Evolutionary conservation across 2,329 filamentous ascomycete species (phyloP).

Genomic region (Aspergillus quadricinctus): DNA sequence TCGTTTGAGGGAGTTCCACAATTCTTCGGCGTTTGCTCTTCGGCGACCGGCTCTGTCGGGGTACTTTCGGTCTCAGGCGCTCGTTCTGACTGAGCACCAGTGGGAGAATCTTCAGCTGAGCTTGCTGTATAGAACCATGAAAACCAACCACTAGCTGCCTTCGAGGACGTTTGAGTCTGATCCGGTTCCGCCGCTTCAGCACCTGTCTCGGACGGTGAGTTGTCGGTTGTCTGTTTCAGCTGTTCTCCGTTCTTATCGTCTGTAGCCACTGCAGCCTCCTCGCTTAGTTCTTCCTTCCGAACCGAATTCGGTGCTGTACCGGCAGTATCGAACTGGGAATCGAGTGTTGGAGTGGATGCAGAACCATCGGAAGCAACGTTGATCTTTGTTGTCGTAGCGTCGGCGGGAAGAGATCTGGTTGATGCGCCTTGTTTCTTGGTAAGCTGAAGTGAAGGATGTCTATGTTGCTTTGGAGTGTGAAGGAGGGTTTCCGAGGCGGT

Average conservation of each 20-base stretch:
- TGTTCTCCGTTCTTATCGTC: constrained; percentile 18
- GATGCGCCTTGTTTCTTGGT: constrained; percentile 38
- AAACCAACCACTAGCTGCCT: constrained; percentile 31
- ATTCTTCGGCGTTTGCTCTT: constrained; percentile 12
- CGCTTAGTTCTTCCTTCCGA: constrained; percentile 16
- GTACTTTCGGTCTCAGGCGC: not conserved
- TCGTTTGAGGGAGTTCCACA: constrained; percentile 2
- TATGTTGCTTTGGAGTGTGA: constrained; percentile 20
- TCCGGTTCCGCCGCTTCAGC: constrained; percentile 4
- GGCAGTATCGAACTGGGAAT: constrained; percentile 13
- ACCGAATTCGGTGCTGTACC: constrained; percentile 8
- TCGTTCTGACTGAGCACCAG: constrained; percentile 11
- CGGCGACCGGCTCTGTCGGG: constrained; percentile 6
- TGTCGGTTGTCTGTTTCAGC: constrained; percentile 9
- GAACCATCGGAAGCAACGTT: constrained; percentile 43
- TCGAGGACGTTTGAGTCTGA: constrained; percentile 9
- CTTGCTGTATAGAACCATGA: constrained; percentile 34
- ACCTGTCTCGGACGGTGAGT: constrained; percentile 10
- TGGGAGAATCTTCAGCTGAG: constrained; percentile 6
- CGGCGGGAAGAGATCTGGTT: constrained; percentile 42
- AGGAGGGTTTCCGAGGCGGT: constrained; percentile 28
- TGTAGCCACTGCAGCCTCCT: constrained; percentile 9
- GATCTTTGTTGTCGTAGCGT: constrained; percentile 42
- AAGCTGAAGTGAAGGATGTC: constrained; percentile 39
- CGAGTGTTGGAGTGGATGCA: constrained; percentile 25